phyloP scores from a whole-genome alignment of 495 filamentous ascomycete genomes.

The Hypoxylon subgilvum region DNA sequence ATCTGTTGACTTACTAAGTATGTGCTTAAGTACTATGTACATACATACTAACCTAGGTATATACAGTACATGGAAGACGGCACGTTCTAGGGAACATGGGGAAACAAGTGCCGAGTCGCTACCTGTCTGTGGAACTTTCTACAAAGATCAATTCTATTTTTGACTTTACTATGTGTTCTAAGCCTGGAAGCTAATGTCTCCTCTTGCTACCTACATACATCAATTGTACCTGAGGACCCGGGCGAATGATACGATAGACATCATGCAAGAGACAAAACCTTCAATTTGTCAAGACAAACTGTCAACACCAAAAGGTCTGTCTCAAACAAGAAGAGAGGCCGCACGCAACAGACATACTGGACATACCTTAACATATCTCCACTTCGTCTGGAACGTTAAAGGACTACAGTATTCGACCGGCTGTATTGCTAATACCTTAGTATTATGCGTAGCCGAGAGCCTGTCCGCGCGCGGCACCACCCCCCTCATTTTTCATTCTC shows the following conservation, averaged over 20 bases:
- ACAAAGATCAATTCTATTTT: background rate
- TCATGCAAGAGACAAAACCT: background rate
- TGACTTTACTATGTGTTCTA: too few species aligned
- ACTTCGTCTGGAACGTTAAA: constrained; percentile 33
- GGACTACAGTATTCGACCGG: constrained; percentile 20
- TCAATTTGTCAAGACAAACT: too few species aligned
- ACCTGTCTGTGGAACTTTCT: constrained; percentile 8
- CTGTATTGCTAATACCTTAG: constrained; percentile 37
- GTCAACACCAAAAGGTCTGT: constrained; percentile 1
- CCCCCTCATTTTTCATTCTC: constrained; percentile 16
- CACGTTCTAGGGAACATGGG: too few species aligned
- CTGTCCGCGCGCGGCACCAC: constrained; percentile 32
- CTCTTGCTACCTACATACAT: too few species aligned
- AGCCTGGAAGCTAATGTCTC: too few species aligned
- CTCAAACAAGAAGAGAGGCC: background rate
- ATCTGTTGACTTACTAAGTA: constrained; percentile 10
- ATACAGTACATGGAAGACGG: too few species aligned
- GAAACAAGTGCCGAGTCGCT: constrained; percentile 31
- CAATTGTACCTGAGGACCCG: constrained; percentile 20
- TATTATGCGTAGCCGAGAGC: constrained; percentile 21
- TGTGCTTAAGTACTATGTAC: too few species aligned
- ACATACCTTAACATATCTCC: too few species aligned
- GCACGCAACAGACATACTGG: too few species aligned
- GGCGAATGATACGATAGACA: constrained; percentile 10
- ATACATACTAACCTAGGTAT: too few species aligned